Base-by-base conservation (phyloP, 2,329 filamentous ascomycete species). In the Niveomyces coronatus region DNA sequence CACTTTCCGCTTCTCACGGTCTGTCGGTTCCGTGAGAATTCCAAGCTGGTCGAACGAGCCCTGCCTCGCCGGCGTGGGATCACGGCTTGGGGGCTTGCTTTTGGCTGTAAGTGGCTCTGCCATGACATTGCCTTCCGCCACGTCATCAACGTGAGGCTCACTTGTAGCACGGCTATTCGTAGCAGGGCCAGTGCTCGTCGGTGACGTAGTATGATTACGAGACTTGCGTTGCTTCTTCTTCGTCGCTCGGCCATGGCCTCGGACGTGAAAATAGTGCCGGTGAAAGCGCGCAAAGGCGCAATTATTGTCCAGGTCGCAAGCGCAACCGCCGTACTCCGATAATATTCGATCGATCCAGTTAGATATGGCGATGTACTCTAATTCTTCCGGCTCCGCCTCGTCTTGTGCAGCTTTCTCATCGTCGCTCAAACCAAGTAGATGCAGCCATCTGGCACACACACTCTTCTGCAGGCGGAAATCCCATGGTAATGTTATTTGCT, bases 271-370 rank as follows among this genome's bases (percentile, higher is more conserved):
- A 49, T 77, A 76, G 37, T 70, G 72, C 35, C 71, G 65, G 50
- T 77, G 72, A 46, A 81, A 81, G 15, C 74, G 71, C 42, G 66
- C 67, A 57, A 82, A 81, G 3, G 75, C 72, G 49, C 77, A 82
- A 41, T 79, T 72, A 28, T 64, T 61, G 7, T 74, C 75, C 11
- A 76, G 55, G 40, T 81, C 72, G 55, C 84, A 89, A 4, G 83
- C 84, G 57, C 84, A 89, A 14, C 82, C 83, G 14, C 84, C 84
- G 49, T 85, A 83, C 53, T 87, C 82, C 14, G 82, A 81, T 6
- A 88, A 68, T 8, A 87, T 78, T 28, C 69, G 71, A 36, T 77
- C 70, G 6, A 85, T 74, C 74, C 79, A 85, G 13, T 68, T 68
- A 11, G 70, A 68, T 14, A 84, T 71, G 34, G 61, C 66, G 17